Evolutionary conservation across 805 yeast genomes (phyloP), one percentile per base, ranked within the genome.

Genomic region (Candida loeiensis): DNA sequence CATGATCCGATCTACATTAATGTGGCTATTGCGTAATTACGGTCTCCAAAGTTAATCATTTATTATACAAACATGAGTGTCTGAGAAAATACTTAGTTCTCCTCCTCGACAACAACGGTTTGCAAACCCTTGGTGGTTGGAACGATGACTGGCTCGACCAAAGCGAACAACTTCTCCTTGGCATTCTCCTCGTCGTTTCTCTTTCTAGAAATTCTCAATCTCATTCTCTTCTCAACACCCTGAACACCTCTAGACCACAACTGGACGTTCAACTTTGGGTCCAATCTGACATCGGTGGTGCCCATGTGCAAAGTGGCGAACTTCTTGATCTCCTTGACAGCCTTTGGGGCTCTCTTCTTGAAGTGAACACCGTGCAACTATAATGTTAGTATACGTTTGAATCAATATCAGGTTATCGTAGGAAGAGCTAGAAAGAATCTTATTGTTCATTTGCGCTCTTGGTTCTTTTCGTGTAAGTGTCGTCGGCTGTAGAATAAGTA

Each of bases 161-260:
- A 90, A 58, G 98, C 89, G 81, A 87, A 93, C 73, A 93, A 82
- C 73, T 90, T 88, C 79, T 88, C 90, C 82, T 84, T 85, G 66
- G 99, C 97, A 71, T 88, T 91, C 81, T 93, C 99, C 80, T 93
- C 99, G 76, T 93, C 97, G 81, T 93, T 93, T 82, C 98, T 88
- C 90, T 85, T 93, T 84, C 96, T 85, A 53, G 98, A 89, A 77
- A 93, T 90, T 80, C 96, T 90, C 72, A 93, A 81, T 81, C 99
- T 90, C 75, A 93, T 71, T 83, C 96, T 90, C 88, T 77, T 79
- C 72, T 95, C 96, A 66, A 88, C 95, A 80, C 97, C 97, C 82
- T 90, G 89, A 78, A 93, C 83, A 81, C 99, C 99, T 80, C 95
- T 90, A 76, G 87, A 85, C 99, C 99, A 93, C 79, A 93, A 80